Percentiles rank a stretch among this genome's conserved stretches.
Evolutionary conservation across 2,329 filamentous ascomycete genomes (phyloP).

Genomic region (Whalleya microplaca): DNA sequence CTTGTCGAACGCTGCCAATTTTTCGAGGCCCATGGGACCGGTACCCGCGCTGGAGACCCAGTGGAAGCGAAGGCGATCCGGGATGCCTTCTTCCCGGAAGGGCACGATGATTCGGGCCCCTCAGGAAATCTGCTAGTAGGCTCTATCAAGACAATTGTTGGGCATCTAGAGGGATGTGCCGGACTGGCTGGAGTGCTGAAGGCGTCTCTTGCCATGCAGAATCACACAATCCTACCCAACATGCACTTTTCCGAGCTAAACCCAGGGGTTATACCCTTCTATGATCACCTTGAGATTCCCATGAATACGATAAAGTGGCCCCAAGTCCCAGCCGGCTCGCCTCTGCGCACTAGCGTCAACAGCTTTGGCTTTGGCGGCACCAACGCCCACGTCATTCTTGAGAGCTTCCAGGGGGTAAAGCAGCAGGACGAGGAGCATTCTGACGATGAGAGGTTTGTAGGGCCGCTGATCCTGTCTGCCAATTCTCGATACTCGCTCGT

Average conservation of each 20-base stretch:
- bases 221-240: slow-evolving; percentile 32
- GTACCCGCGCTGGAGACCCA: slow-evolving; percentile 31
- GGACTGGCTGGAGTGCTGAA: slow-evolving; percentile 30
- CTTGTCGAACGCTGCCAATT: slow-evolving; percentile 27
- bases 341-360: slow-evolving; percentile 27
- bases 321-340: neutral
- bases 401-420: no score
- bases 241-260: slow-evolving; percentile 34
- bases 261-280: slow-evolving; percentile 28
- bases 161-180: slow-evolving; percentile 28
- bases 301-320: slow-evolving; percentile 18
- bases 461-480: slow-evolving; percentile 1
- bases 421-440: no score
- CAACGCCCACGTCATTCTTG: slow-evolving; percentile 28
- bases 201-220: slow-evolving; percentile 16
- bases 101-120: neutral
- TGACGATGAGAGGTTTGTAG: slow-evolving; percentile 6
- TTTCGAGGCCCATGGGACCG: slow-evolving; percentile 37
- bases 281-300: slow-evolving; percentile 12
- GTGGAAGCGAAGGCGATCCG: slow-evolving; percentile 27
- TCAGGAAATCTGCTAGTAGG: slow-evolving; percentile 15
- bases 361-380: slow-evolving; percentile 31
- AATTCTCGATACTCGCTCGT: no score
- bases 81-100: slow-evolving; percentile 4
- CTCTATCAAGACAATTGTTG: slow-evolving; percentile 30